phyloP scores from a whole-genome alignment of 192 early-diverging fungal genomes.

The Anaeromyces robustus region DNA sequence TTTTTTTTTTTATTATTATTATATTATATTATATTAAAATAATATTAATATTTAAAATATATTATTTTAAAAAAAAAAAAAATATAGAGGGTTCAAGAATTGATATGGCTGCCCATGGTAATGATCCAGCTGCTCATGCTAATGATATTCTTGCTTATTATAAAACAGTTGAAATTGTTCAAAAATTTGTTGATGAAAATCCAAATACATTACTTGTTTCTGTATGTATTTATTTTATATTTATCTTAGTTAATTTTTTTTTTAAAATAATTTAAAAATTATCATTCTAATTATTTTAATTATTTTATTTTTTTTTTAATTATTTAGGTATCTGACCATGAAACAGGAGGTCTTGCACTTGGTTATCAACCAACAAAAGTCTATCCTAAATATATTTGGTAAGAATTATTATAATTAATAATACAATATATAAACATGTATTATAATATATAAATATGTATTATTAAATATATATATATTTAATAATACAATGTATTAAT shows the following conservation, averaged over 20 bases:
- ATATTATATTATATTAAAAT: too few relatives aligned
- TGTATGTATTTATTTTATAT: background rate
- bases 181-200: background rate
- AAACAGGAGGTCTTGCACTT: slow-evolving; percentile 86
- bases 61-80: too few relatives aligned
- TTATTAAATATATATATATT: background rate
- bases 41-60: too few relatives aligned
- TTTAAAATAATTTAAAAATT: too few relatives aligned
- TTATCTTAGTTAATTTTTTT: too few relatives aligned
- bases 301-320: background rate
- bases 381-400: slow-evolving; percentile 83
- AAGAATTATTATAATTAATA: background rate
- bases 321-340: slow-evolving; percentile 60
- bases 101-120: background rate
- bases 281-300: too few relatives aligned
- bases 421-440: too few relatives aligned
- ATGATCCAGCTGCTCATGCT: background rate
- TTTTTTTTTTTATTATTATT: too few relatives aligned
- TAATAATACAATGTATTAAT: too few relatives aligned
- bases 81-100: background rate
- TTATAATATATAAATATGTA: background rate
- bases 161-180: background rate
- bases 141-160: background rate
- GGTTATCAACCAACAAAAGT: slow-evolving; percentile 12
- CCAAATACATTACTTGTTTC: background rate